Evolutionary conservation across 163 green algal species (phyloP).

Genomic region (Scenedesmus sp.): DNA sequence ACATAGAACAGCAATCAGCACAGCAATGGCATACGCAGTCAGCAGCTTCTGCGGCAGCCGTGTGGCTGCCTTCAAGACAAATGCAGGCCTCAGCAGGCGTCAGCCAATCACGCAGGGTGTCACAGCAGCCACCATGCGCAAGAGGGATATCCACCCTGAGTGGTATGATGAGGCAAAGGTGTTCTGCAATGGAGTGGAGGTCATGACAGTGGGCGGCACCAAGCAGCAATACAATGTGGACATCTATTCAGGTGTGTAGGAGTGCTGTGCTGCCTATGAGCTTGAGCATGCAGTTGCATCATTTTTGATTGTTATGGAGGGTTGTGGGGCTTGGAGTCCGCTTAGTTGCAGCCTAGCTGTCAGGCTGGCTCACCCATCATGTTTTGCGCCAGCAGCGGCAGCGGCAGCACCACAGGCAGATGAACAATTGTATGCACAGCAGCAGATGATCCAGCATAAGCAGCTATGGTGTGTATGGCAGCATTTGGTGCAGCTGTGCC

Average conservation of each 20-base stretch:
- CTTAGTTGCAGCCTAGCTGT: neutral
- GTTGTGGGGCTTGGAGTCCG: neutral
- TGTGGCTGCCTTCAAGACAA: constrained; percentile 41
- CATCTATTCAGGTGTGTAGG: constrained; percentile 87
- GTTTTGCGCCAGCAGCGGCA: neutral
- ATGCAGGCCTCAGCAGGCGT: constrained; percentile 43
- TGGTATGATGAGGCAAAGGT: constrained; percentile 88
- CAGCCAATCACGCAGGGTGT: constrained; percentile 36
- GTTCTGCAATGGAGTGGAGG: constrained; percentile 86
- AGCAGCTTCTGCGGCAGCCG: constrained; percentile 58
- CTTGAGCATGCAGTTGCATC: neutral
- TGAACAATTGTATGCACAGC: neutral
- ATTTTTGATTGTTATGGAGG: neutral
- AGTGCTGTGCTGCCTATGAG: neutral
- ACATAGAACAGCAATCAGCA: neutral
- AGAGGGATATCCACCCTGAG: constrained; percentile 94
- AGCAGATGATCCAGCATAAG: no score
- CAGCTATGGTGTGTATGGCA: no score
- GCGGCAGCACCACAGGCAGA: neutral
- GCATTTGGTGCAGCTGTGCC: no score
- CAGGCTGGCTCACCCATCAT: neutral
- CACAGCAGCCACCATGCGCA: constrained; percentile 68
- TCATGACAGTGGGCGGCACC: constrained; percentile 92
- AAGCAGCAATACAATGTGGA: constrained; percentile 95
- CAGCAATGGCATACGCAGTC: constrained; percentile 36